These are phyloP conservation scores for Colletotrichum scovillei DNA, from an alignment of 2,329 filamentous ascomycete species.

Conservation along the genomic window DNA sequence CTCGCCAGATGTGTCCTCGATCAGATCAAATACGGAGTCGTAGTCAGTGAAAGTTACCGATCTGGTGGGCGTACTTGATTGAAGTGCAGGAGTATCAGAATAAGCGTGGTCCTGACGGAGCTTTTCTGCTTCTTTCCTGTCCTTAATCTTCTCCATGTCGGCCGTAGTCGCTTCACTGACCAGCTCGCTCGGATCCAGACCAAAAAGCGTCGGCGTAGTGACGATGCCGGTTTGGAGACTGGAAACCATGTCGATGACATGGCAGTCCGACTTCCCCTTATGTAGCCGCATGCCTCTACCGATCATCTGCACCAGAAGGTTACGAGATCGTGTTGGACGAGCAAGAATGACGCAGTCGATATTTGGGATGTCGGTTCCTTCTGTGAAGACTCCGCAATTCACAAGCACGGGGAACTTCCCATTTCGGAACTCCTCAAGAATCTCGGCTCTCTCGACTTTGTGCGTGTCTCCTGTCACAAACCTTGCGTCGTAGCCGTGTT, in stretches of 20 bases:
- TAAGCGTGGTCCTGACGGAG: slow-evolving; percentile 42
- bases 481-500: slow-evolving; percentile 82
- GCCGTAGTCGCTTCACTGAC: slow-evolving; percentile 74
- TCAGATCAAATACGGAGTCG: slow-evolving; percentile 89
- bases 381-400: slow-evolving; percentile 96
- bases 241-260: slow-evolving; percentile 96
- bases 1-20: slow-evolving; percentile 84
- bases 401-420: slow-evolving; percentile 87
- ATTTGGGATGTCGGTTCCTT: slow-evolving; percentile 97
- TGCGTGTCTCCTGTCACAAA: slow-evolving; percentile 88
- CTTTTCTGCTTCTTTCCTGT: slow-evolving; percentile 58
- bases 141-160: slow-evolving; percentile 68
- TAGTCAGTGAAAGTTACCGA: slow-evolving; percentile 89
- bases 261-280: slow-evolving; percentile 85
- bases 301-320: slow-evolving; percentile 97
- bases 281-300: slow-evolving; percentile 90
- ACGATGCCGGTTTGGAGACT: slow-evolving; percentile 86
- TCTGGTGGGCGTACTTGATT: slow-evolving; percentile 36
- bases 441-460: slow-evolving; percentile 73
- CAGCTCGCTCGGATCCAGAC: slow-evolving; percentile 85
- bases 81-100: background rate
- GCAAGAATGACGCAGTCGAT: slow-evolving; percentile 93
- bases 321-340: slow-evolving; percentile 90
- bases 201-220: slow-evolving; percentile 92
- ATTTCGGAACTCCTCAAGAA: slow-evolving; percentile 79